Base-by-base conservation (phyloP, 108 stramenopile genomes). In the Nitzschia sp. region DNA sequence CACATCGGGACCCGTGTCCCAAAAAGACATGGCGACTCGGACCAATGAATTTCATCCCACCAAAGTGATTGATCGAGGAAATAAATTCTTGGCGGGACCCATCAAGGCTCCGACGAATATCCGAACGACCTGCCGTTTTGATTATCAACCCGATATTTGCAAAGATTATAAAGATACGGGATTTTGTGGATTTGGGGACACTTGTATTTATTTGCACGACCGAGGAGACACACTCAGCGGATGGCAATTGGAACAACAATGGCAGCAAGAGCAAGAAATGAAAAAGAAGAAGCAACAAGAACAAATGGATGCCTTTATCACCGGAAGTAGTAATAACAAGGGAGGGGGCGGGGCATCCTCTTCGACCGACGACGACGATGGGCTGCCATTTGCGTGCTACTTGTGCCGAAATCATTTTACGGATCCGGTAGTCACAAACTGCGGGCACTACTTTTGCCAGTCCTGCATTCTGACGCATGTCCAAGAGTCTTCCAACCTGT, bases 101-200 rank as follows among this genome's bases (percentile, higher is more conserved):
- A 76, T 98, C 25, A 81, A 87, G 9, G 97, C 96, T 0, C 68
- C 97, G 4, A 77, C 86, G 6, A 90, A 89, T 57, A 79, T 97
- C 4, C 88, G 98, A 8, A 87, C 91, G 53, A 99, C 95, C 15
- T 88, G 80, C 38, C 83, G 92, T 25, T 97, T 98, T 70, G 99
- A 99, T 68, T 98, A 98, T 71, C 96, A 98, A 76, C 97, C 97
- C 0, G 97, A 97, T 69, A 92, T 99, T 59, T 99, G 99, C 82
- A 99, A 99, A 70, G 99, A 99, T 58, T 99, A 97, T 79, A 98
- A 98, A 54, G 96, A 98, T 41, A 99, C 99, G 1, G 99, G 99
- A 38, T 99, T 97, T 79, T 99, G 99, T 67, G 99, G 99, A 15
- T 99, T 92, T 73, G 99, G 99, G 0, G 99, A 99, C 69, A 93